Evolutionary conservation across 2,329 filamentous ascomycete species (phyloP), one percentile per base, ranked within the genome.

Genomic region (Dactylonectria macrodidyma): DNA sequence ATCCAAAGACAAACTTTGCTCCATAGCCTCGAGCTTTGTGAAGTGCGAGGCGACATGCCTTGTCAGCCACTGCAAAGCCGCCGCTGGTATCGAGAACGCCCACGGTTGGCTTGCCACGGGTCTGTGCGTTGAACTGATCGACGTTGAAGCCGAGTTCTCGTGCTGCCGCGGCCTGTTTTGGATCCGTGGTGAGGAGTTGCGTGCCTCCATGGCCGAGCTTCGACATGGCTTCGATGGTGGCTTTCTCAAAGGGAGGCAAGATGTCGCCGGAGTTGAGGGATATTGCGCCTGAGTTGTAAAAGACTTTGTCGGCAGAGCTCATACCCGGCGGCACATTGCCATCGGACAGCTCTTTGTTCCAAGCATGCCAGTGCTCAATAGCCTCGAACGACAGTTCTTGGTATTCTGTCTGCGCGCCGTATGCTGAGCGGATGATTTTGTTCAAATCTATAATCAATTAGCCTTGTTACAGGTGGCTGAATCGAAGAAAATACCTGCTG

Each of bases 81-180:
- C 83, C 85, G 0, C 79, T 83, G 1, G 80, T 82, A 59, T 88
- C 86, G 0, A 87, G 76, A 1, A 86, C 78, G 0, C 82, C 85
- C 4, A 79, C 66, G 16, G 63, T 72, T 5, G 62, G 16, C 30
- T 59, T 63, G 9, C 67, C 62, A 1, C 65, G 48, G 66, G 33
- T 77, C 72, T 22, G 74, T 68, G 65, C 72, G 54, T 54, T 73
- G 52, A 65, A 86, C 84, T 0, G 84, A 79, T 65, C 84, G 77
- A 84, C 71, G 5, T 75, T 78, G 55, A 76, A 77, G 6, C 67
- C 73, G 6, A 78, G 65, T 5, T 79, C 76, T 19, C 76, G 76
- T 2, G 72, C 59, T 3, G 68, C 51, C 4, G 71, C 41, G 1
- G 75, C 74, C 12, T 84, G 72, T 0, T 64, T 22, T 0, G 66